Conservation (phyloP, 371 early-diverging fungal species). For the Chytridiales sp. region DNA sequence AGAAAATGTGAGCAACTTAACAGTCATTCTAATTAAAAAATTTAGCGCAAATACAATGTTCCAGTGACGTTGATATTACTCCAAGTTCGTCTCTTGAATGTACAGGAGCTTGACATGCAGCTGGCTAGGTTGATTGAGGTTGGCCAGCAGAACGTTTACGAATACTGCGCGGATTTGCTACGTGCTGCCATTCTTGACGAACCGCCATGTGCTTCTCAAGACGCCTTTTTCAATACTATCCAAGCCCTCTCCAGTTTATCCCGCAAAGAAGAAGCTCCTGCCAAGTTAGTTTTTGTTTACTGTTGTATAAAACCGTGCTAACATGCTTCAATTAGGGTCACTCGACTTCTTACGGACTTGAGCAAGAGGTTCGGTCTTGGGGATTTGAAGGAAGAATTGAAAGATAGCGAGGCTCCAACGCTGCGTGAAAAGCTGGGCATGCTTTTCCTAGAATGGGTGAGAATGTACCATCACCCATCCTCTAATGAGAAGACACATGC, state of each 20-base stretch:
- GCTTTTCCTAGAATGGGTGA: constrained; percentile 86
- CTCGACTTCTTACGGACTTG: constrained; percentile 20
- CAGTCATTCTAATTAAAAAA: neutral
- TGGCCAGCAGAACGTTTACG: constrained; percentile 66
- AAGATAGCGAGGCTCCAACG: constrained; percentile 45
- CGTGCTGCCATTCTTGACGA: constrained; percentile 69
- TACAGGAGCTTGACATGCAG: constrained; percentile 83
- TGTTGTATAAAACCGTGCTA: constrained; percentile 1
- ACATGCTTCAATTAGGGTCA: constrained; percentile 12
- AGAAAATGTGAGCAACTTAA: neutral
- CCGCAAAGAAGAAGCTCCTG: constrained; percentile 66
- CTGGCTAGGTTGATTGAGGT: constrained; percentile 77
- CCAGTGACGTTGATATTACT: constrained; percentile 80
- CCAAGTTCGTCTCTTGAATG: constrained; percentile 69
- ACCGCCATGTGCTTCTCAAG: constrained; percentile 57
- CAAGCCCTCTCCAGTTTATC: constrained; percentile 43
- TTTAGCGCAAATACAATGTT: constrained; percentile 76
- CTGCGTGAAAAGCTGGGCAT: constrained; percentile 69
- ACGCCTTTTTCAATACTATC: constrained; percentile 66
- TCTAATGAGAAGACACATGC: constrained; percentile 71
- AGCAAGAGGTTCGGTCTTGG: constrained; percentile 20
- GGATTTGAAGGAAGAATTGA: constrained; percentile 31
- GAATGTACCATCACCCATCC: constrained; percentile 77
- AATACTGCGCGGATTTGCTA: constrained; percentile 78
- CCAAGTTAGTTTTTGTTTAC: constrained; percentile 43